A percentile compares a stretch with the other conserved stretches of the same genome.
Evolutionary conservation across 2,329 filamentous ascomycete species (phyloP).

Genomic region (Pseudogymnoascus pannorum): DNA sequence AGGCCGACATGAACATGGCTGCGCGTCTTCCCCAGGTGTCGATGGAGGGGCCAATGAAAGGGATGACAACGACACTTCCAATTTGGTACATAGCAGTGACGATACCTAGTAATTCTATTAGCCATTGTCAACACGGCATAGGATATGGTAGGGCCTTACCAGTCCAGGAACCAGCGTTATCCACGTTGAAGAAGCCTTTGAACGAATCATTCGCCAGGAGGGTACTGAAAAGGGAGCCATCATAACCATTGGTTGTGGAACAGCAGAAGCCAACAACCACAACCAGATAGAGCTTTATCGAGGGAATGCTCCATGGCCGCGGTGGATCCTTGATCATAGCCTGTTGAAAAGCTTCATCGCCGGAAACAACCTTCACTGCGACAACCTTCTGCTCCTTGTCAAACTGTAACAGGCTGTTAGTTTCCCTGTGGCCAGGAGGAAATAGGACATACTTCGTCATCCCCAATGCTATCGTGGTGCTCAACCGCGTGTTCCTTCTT

Average conservation of each 20-base stretch:
- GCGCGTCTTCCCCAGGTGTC: slow-evolving; percentile 41
- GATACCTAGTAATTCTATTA: slow-evolving; percentile 29
- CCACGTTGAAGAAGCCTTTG: slow-evolving; percentile 33
- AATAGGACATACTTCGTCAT: background rate
- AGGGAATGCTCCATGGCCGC: slow-evolving; percentile 33
- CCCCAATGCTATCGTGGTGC: background rate
- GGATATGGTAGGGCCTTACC: slow-evolving; percentile 16
- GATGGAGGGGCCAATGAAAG: slow-evolving; percentile 36
- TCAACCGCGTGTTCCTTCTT: background rate
- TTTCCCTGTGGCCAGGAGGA: background rate
- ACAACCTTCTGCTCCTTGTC: slow-evolving; percentile 8
- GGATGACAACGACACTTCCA: slow-evolving; percentile 37
- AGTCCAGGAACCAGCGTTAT: slow-evolving; percentile 40
- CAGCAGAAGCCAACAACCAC: slow-evolving; percentile 43
- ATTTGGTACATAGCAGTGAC: slow-evolving; percentile 43
- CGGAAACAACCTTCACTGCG: slow-evolving; percentile 39
- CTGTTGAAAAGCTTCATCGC: slow-evolving; percentile 47
- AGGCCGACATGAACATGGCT: slow-evolving; percentile 47
- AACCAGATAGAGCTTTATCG: slow-evolving; percentile 37
- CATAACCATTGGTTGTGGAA: slow-evolving; percentile 43
- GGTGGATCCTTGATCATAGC: slow-evolving; percentile 47
- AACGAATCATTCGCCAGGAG: slow-evolving; percentile 38
- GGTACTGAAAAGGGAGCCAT: slow-evolving; percentile 44
- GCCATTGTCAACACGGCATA: background rate
- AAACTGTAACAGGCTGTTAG: background rate